These are phyloP conservation scores for Rhizopogon hawkerae DNA, from an alignment of 1,284 basidiomycete species.

Conservation along the genomic window DNA sequence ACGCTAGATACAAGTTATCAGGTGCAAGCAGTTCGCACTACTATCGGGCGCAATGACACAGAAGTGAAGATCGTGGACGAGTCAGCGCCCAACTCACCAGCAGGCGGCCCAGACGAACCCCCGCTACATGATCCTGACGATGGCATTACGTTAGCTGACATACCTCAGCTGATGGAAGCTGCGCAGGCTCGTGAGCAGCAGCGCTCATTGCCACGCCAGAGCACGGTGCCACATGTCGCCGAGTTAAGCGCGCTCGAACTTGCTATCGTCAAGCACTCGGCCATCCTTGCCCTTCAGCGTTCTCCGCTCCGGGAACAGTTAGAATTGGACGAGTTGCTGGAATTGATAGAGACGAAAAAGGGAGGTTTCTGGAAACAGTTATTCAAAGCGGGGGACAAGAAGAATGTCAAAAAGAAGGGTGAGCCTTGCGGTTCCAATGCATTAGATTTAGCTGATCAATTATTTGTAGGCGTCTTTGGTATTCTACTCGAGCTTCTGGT, in stretches of 20 bases:
- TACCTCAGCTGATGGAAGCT: constrained; percentile 87
- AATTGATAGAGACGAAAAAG: constrained; percentile 90
- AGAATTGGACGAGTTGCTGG: constrained; percentile 88
- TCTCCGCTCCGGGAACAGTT: constrained; percentile 76
- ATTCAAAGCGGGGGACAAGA: constrained; percentile 86
- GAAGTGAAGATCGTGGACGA: constrained; percentile 89
- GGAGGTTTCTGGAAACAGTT: constrained; percentile 95
- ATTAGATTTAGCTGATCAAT: constrained; percentile 3
- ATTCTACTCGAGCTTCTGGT: constrained; percentile 91
- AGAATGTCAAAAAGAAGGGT: constrained; percentile 88
- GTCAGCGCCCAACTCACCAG: constrained; percentile 60
- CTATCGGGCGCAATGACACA: constrained; percentile 75
- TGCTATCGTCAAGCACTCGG: constrained; percentile 88
- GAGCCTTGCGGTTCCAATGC: constrained; percentile 18
- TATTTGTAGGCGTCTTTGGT: constrained; percentile 69
- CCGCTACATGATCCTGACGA: constrained; percentile 49
- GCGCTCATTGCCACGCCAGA: constrained; percentile 68
- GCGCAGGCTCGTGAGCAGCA: constrained; percentile 85
- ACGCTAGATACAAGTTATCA: constrained; percentile 29
- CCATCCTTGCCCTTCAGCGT: constrained; percentile 73
- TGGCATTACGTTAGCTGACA: constrained; percentile 91
- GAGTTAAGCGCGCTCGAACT: constrained; percentile 81
- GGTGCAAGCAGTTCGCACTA: constrained; percentile 58
- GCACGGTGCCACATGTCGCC: constrained; percentile 71
- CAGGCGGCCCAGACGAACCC: constrained; percentile 37